A percentile compares a stretch with the other conserved stretches of the same genome.
phyloP scores from a whole-genome alignment of 2,329 filamentous ascomycete species.

The Venturia pyrina region DNA sequence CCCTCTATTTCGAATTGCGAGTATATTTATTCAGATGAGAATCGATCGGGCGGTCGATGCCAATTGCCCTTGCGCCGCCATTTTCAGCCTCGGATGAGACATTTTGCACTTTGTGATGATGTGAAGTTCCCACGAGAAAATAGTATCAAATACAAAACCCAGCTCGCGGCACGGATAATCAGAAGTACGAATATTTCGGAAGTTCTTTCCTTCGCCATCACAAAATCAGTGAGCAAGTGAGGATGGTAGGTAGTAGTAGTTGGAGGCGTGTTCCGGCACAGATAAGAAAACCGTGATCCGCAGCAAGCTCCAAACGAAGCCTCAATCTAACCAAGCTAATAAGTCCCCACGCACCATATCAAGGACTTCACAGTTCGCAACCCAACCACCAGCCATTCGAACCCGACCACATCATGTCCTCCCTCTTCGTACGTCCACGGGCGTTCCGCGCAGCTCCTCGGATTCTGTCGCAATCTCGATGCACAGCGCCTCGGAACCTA shows the following conservation, averaged over 20 bases:
- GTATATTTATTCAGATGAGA: too few relatives aligned
- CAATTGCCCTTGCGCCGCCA: too few relatives aligned
- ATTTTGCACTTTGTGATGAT: too few relatives aligned
- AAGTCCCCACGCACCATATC: neutral
- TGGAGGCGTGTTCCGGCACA: neutral
- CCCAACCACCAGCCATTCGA: neutral
- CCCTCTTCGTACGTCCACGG: conserved; percentile 9
- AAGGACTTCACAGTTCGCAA: neutral
- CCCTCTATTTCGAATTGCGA: too few relatives aligned
- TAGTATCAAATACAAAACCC: too few relatives aligned
- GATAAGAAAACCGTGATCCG: neutral
- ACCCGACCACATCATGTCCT: conserved; percentile 1
- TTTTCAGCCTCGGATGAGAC: too few relatives aligned
- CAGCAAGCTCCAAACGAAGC: neutral
- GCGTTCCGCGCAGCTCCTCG: conserved; percentile 5
- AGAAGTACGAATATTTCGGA: too few relatives aligned
- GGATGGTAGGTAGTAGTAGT: neutral
- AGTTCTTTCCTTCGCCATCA: neutral
- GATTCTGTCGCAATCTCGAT: neutral
- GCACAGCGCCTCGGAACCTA: neutral
- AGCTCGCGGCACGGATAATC: too few relatives aligned
- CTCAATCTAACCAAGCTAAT: neutral
- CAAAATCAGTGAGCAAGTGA: neutral
- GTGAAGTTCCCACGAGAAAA: too few relatives aligned
- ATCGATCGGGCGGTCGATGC: too few relatives aligned